A percentile compares a stretch with the other conserved stretches of the same genome.
Evolutionary conservation across 1,284 basidiomycete species (phyloP).

Genomic region (Butyriboletus appendiculatus): DNA sequence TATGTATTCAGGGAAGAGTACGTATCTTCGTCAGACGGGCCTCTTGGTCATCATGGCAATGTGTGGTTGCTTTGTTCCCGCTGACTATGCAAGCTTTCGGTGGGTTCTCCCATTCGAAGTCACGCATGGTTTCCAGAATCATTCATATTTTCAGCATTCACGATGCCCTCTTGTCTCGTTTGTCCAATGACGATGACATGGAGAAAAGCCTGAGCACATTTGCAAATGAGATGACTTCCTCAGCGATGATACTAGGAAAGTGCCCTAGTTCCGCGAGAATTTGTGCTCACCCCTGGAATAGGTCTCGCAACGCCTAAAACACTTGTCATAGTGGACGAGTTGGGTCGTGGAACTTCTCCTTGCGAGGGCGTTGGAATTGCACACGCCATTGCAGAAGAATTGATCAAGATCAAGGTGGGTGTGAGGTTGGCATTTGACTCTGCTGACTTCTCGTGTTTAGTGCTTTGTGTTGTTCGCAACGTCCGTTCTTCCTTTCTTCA

Average conservation of each 20-base stretch:
- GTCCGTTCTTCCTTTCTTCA: conserved; percentile 40
- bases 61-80: conserved; percentile 90
- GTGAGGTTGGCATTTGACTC: not conserved
- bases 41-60: conserved; percentile 85
- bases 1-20: conserved; percentile 74
- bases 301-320: conserved; percentile 75
- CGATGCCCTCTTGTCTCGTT: conserved; percentile 80
- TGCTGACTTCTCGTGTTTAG: conserved; percentile 40
- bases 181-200: conserved; percentile 92
- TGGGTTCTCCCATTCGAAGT: conserved; percentile 23
- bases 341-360: conserved; percentile 87
- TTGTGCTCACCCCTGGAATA: conserved; percentile 29
- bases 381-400: conserved; percentile 88
- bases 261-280: not conserved
- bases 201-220: conserved; percentile 91
- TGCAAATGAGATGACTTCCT: conserved; percentile 88
- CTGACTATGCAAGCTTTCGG: conserved; percentile 87
- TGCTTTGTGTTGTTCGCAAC: conserved; percentile 90
- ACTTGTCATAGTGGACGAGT: conserved; percentile 87
- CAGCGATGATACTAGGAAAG: conserved; percentile 83
- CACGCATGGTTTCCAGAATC: not conserved
- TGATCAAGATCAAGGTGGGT: conserved; percentile 72
- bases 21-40: conserved; percentile 86
- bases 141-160: conserved; percentile 54
- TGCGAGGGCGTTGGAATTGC: conserved; percentile 87